Conservation (phyloP, 352 stramenopile genomes). For the Globisporangium yorkense region DNA sequence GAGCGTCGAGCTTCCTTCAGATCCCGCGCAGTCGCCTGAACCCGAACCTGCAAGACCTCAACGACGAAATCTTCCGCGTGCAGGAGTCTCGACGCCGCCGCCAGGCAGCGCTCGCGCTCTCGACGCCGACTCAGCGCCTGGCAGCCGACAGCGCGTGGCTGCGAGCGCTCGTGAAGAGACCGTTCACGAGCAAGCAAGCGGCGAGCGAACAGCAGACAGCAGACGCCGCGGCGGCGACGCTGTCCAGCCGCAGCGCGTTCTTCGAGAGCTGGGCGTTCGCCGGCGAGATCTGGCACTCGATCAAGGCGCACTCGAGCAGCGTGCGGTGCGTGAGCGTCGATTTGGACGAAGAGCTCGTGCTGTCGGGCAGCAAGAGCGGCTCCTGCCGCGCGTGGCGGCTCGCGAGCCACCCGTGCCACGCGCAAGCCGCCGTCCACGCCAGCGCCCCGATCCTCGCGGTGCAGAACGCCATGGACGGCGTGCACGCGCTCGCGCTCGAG, state of each 20-base stretch:
- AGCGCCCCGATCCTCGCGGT: constrained; percentile 20
- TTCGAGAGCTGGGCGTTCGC: constrained; percentile 22
- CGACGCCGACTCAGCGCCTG: constrained; percentile 4
- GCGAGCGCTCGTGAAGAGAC: constrained; percentile 15
- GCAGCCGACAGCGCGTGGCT: constrained; percentile 24
- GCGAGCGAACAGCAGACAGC: background rate
- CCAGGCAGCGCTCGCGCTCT: background rate
- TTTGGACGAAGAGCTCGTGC: constrained; percentile 45
- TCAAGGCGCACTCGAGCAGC: constrained; percentile 61
- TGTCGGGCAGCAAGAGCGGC: constrained; percentile 72
- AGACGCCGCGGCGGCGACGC: background rate
- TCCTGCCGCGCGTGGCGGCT: constrained; percentile 69
- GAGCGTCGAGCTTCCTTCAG: constrained; percentile 55
- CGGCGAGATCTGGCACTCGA: constrained; percentile 42
- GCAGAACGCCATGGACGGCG: constrained; percentile 21
- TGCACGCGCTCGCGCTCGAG: constrained; percentile 33
- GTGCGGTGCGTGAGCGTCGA: constrained; percentile 53
- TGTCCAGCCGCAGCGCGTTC: constrained; percentile 5
- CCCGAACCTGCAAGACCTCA: constrained; percentile 40
- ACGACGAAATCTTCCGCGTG: constrained; percentile 40
- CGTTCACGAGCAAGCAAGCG: constrained; percentile 11
- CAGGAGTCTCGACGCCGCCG: constrained; percentile 51
- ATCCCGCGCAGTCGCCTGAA: constrained; percentile 34
- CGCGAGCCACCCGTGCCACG: constrained; percentile 31
- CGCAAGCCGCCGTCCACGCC: constrained; percentile 21